Evolutionary conservation across 1,284 basidiomycete genomes (phyloP).

Genomic region (Laetiporus sulphureus): DNA sequence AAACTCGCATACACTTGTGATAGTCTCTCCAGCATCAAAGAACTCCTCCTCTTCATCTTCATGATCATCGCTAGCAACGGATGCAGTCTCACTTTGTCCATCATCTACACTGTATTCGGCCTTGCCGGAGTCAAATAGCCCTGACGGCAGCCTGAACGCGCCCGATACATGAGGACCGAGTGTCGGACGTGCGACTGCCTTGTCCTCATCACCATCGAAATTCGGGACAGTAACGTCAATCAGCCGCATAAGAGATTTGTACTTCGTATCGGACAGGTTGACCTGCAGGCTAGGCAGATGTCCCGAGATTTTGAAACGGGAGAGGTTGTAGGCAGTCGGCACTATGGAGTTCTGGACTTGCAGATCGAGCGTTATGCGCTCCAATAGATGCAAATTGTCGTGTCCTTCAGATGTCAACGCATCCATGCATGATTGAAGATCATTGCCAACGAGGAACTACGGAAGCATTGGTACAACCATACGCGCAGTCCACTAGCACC

Average conservation of each 20-base stretch:
- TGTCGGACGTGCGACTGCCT: conserved; percentile 18
- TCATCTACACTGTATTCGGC: conserved; percentile 68
- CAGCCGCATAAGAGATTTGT: conserved; percentile 90
- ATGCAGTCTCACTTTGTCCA: conserved; percentile 37
- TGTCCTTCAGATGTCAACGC: conserved; percentile 57
- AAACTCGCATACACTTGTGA: conserved; percentile 34
- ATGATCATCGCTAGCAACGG: conserved; percentile 18
- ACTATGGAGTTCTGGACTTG: conserved; percentile 94
- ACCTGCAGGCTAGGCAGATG: conserved; percentile 85
- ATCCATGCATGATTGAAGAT: conserved; percentile 76
- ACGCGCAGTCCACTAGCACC: conserved; percentile 11
- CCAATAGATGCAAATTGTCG: conserved; percentile 81
- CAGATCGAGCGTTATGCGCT: conserved; percentile 90
- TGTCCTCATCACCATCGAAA: conserved; percentile 46
- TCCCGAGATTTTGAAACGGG: conserved; percentile 90
- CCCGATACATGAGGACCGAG: conserved; percentile 13
- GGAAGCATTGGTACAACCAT: conserved; percentile 3
- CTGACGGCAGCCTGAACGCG: conserved; percentile 45
- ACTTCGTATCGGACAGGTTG: conserved; percentile 96
- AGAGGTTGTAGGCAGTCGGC: conserved; percentile 77
- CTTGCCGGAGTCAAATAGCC: conserved; percentile 46
- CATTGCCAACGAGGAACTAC: conserved; percentile 88
- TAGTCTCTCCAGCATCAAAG: conserved; percentile 69
- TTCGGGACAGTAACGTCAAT: conserved; percentile 90
- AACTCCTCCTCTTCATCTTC: conserved; percentile 52